Base-by-base conservation (phyloP, 768 basidiomycete species). In the Lactarius deliciosus region DNA sequence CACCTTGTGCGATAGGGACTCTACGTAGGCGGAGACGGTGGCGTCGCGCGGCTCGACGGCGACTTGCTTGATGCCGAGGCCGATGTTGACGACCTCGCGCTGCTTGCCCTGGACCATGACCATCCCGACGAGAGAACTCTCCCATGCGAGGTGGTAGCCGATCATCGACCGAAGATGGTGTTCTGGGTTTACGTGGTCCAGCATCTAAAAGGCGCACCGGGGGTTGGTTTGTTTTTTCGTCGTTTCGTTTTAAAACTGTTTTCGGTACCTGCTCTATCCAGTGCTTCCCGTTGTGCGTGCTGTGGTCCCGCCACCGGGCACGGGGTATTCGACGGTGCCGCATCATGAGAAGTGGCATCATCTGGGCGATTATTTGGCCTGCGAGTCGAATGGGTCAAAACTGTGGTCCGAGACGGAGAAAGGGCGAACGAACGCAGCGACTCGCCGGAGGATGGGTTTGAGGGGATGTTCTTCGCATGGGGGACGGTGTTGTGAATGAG, bases 281-380 rank as follows among this genome's bases (percentile, higher is more conserved):
- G 69, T 88, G 89, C 70, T 92, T 92, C 53, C 90, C 90, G 53
- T 79, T 83, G 1, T 79, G 70, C 0, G 83, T 88, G 30, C 79
- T 76, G 64, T 82, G 82, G 68, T 91, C 90, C 65, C 82, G 80
- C 91, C 91, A 92, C 69, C 88, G 86, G 15, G 86, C 77, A 22
- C 90, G 81, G 1, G 91, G 89, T 76, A 92, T 89, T 45, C 91
- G 85, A 63, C 90, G 81, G 75, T 92, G 91, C 18, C 90, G 79
- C 91, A 92, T 92, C 91, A 92, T 91, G 71, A 92, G 85, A 15
- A 92, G 78, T 0, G 91, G 91, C 11, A 92, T 77, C 80, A 92
- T 87, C 70, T 87, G 81, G 20, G 86, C 86, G 75, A 92, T 86
- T 70, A 89, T 78, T 73, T 84, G 83, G 25, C 90, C 91, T 92